Base-by-base conservation (phyloP, 345 rosid species). In the Conringia planisiliqua region DNA sequence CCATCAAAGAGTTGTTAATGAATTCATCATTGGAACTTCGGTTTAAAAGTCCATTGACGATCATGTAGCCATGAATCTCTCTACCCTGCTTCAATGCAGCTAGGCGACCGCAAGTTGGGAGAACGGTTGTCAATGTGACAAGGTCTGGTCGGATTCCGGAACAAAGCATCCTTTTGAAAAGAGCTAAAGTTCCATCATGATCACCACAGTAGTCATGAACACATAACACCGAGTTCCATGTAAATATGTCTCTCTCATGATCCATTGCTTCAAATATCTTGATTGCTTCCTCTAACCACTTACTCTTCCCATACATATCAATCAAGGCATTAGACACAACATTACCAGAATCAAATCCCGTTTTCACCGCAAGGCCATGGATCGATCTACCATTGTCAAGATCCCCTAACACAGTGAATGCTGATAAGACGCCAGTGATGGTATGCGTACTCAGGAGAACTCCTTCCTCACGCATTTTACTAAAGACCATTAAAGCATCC, bases 301-400 rank as follows among this genome's bases (percentile, higher is more conserved):
- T 82, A 70, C 89, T 80, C 81, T 89, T 89, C 9, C 90, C 88
- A 74, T 89, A 87, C 90, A 87, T 80, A 82, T 89, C 88, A 78
- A 89, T 82, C 81, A 89, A 74, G 0, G 90, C 85, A 75, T 81
- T 85, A n/a, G 77, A 80, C 61, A 89, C 88, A 5, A 58, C 75
- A 39, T 68, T 51, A 54, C 74, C 70, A 4, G 78, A 78, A 40
- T 59, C 78, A 36, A 69, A 80, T 10, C 89, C 88, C 50, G 70
- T 47, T 68, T 87, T 86, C 61, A 83, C 47, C 29, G 82, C 84
- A 30, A 79, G 59, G 4, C 84, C 83, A 72, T 89, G 96, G 70
- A 85, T 33, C 26, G 60, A 72, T 71, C 79, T 75, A 73, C 96
- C 87, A 27, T 67, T 76, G 13, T 77, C 55, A 54, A 81, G 11